Evolutionary conservation across 805 yeast species (phyloP).

Genomic region (Ogataea allantospora): DNA sequence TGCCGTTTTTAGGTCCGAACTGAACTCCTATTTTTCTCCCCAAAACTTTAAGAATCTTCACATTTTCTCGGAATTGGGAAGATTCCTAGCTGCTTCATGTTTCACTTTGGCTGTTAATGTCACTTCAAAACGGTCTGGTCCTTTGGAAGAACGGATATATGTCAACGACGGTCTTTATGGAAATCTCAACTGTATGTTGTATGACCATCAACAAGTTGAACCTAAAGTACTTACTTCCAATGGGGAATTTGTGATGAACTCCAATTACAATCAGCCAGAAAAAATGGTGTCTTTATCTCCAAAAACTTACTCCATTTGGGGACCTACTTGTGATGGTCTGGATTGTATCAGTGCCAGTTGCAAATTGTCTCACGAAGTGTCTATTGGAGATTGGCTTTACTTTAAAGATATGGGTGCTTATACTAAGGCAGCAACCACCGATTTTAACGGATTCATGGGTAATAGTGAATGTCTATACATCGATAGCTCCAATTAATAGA

Average conservation of each 20-base stretch:
- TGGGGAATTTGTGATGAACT: slow-evolving; percentile 35
- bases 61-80: slow-evolving; percentile 91
- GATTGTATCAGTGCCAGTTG: slow-evolving; percentile 69
- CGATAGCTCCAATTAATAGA: slow-evolving; percentile 28
- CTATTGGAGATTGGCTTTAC: slow-evolving; percentile 90
- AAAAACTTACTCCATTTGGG: slow-evolving; percentile 76
- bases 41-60: slow-evolving; percentile 31
- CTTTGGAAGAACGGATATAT: slow-evolving; percentile 66
- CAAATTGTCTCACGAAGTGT: slow-evolving; percentile 55
- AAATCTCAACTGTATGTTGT: slow-evolving; percentile 88
- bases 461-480: slow-evolving; percentile 63
- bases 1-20: slow-evolving; percentile 49
- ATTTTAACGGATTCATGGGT: slow-evolving; percentile 84
- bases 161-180: slow-evolving; percentile 96
- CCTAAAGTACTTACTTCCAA: slow-evolving; percentile 64
- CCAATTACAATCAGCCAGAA: slow-evolving; percentile 13
- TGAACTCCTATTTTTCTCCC: slow-evolving; percentile 61
- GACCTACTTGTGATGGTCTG: slow-evolving; percentile 97
- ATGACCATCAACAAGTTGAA: slow-evolving; percentile 82
- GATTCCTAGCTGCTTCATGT: slow-evolving; percentile 81
- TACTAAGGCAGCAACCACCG: slow-evolving; percentile 88
- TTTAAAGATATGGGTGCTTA: slow-evolving; percentile 87
- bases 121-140: slow-evolving; percentile 68
- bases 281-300: slow-evolving; percentile 8
- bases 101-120: slow-evolving; percentile 82